Base-by-base conservation (phyloP, 306 rosid species). In the Sindora glabra region DNA sequence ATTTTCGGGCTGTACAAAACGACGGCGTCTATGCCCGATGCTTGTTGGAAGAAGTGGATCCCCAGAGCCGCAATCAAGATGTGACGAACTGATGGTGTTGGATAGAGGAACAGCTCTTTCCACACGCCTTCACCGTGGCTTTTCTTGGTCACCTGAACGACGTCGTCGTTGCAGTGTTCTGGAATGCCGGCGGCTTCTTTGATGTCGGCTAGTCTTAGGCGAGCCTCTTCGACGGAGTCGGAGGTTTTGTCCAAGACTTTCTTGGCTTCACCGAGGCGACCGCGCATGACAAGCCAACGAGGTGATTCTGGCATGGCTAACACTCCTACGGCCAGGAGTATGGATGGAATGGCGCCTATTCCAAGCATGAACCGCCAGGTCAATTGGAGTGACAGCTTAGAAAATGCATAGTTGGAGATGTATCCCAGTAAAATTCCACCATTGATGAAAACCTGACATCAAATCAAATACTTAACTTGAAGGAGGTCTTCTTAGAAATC, bases 291-390 rank as follows among this genome's bases (percentile, higher is more conserved):
- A 2, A 91, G 89, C 96, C 98, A 91, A 0, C 96, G 86, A 10
- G 98, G 96, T 0, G 98, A 91, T 67, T 91, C 98, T 0, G 96
- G 98, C 98, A 91, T 87, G 33, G 78, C 75, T 12, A 91, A 21
- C 13, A 77, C 89, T 16, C 80, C 87, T 0, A 81, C 5, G 0
- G 78, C 81, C 1, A 91, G 48, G 10, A 83, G 7, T 0, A 81
- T 62, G 0, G 98, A 74, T 0, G 98, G 98, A 23, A 91, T 0
- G 0, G 91, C 84, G 0, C 95, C 95, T 0, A 81, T 44, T 51
- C 95, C 98, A 0, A 91, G 71, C 98, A 91, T 91, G 16, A 87
- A 29, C 3, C 98, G 86, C 98, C 98, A 91, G 0, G 89, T 87
- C 36, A 87, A 1, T 34, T 57, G 10, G 16, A 19, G 29, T 54